These are phyloP conservation scores for Ogataea sp. DNA, from an alignment of 805 yeast species.

Conservation along the genomic window DNA sequence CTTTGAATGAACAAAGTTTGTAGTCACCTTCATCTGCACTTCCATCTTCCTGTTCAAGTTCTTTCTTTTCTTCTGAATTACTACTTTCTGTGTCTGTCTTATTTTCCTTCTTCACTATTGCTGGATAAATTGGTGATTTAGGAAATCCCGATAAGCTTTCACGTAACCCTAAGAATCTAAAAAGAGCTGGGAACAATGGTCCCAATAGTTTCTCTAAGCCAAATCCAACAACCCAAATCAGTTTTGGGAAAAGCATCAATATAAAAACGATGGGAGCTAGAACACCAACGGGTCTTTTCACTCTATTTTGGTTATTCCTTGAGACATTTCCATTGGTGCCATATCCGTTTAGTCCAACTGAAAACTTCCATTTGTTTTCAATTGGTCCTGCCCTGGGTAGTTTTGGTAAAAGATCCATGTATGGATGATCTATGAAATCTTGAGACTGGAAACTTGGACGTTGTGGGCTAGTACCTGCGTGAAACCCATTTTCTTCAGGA, in stretches of 20 bases:
- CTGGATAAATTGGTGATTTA: constrained; percentile 16
- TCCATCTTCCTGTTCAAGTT: constrained; percentile 5
- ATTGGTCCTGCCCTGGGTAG: constrained; percentile 29
- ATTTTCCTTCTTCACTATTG: no score
- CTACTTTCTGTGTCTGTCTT: no score
- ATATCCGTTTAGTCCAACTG: constrained; percentile 22
- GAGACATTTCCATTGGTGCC: neutral
- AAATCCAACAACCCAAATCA: constrained; percentile 33
- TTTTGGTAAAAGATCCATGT: constrained; percentile 21
- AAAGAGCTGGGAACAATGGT: constrained; percentile 26
- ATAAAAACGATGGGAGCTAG: constrained; percentile 38
- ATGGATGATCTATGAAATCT: constrained; percentile 11
- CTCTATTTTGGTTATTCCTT: neutral
- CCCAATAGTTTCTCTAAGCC: constrained; percentile 29
- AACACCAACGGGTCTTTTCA: constrained; percentile 1
- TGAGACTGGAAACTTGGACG: no score
- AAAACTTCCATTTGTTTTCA: constrained; percentile 27
- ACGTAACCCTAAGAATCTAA: constrained; percentile 19
- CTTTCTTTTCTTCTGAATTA: constrained; percentile 3
- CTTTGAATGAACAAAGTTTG: constrained; percentile 3
- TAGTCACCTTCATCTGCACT: constrained; percentile 6
- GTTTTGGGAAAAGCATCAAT: constrained; percentile 47
- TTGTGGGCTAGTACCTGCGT: no score
- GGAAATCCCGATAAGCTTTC: constrained; percentile 25
- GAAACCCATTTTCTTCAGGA: no score